A percentile compares a stretch with the other conserved stretches of the same genome.
Conservation (phyloP, 306 rosid species). For the Dalbergia cochinchinensis region DNA sequence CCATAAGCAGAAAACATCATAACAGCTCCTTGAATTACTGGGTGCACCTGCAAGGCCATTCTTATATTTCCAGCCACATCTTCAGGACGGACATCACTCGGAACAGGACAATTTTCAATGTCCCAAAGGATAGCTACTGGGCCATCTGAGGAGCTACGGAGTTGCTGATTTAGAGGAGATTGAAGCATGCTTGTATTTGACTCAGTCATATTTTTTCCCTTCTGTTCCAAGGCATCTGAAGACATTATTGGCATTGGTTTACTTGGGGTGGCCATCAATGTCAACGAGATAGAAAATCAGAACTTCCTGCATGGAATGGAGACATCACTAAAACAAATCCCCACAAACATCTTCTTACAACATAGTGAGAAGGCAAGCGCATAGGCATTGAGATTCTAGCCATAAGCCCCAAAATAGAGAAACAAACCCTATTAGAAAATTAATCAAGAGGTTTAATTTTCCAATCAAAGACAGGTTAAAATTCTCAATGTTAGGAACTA, state of each 20-base stretch:
- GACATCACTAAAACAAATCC: slow-evolving; percentile 35
- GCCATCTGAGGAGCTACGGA: slow-evolving; percentile 67
- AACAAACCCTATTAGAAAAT: slow-evolving; percentile 5
- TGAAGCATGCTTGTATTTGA: slow-evolving; percentile 61
- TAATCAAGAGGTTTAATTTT: not conserved
- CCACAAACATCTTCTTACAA: slow-evolving; percentile 16
- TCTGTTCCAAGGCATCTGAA: slow-evolving; percentile 65
- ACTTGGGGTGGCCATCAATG: slow-evolving; percentile 61
- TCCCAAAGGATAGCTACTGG: slow-evolving; percentile 95
- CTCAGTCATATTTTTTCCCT: slow-evolving; percentile 59
- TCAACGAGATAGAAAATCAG: slow-evolving; percentile 49
- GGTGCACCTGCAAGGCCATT: slow-evolving; percentile 95
- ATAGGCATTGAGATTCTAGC: slow-evolving; percentile 5
- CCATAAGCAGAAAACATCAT: slow-evolving; percentile 89
- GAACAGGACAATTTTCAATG: slow-evolving; percentile 96
- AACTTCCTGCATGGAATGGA: slow-evolving; percentile 51
- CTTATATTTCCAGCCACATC: slow-evolving; percentile 94
- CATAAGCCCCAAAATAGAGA: not conserved
- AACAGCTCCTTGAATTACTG: slow-evolving; percentile 88
- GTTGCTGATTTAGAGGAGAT: slow-evolving; percentile 62
- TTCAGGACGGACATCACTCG: slow-evolving; percentile 95
- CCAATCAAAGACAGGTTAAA: slow-evolving; percentile 4
- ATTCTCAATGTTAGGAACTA: slow-evolving; percentile 16
- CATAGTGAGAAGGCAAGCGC: not conserved
- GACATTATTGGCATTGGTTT: slow-evolving; percentile 49